phyloP scores from a whole-genome alignment of 2,329 filamentous ascomycete genomes.

The Pseudogymnoascus sp. region DNA sequence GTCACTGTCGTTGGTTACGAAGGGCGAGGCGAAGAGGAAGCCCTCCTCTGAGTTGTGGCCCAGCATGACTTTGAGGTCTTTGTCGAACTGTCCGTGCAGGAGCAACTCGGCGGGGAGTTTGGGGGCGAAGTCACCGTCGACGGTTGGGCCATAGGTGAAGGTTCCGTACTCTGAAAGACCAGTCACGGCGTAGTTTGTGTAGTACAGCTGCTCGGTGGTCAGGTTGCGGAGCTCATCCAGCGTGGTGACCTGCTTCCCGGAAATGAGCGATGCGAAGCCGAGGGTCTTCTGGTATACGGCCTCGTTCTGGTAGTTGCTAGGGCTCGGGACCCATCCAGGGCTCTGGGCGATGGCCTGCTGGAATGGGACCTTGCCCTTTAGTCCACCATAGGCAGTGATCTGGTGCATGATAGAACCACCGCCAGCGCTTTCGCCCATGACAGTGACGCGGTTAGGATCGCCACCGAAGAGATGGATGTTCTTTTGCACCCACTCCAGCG shows the following conservation, averaged over 20 bases:
- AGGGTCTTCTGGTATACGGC: constrained; percentile 1
- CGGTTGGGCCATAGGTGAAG: constrained; percentile 34
- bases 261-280: background rate
- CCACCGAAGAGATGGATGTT: constrained; percentile 50
- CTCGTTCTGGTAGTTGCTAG: constrained; percentile 14
- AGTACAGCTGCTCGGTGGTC: constrained; percentile 11
- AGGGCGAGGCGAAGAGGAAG: constrained; percentile 33
- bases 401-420: constrained; percentile 44
- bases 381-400: constrained; percentile 38
- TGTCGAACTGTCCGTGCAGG: constrained; percentile 36
- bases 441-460: constrained; percentile 41
- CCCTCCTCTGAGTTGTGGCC: constrained; percentile 38
- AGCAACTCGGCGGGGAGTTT: constrained; percentile 38
- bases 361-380: constrained; percentile 33
- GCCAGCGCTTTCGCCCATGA: constrained; percentile 45
- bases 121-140: constrained; percentile 42
- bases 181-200: constrained; percentile 16
- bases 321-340: constrained; percentile 12
- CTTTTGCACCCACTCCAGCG: constrained; percentile 49
- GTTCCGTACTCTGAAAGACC: constrained; percentile 12
- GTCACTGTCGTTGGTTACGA: constrained; percentile 17
- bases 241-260: constrained; percentile 15
- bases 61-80: constrained; percentile 38
- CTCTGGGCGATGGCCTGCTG: constrained; percentile 25
- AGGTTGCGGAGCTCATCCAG: constrained; percentile 16